Conservation (phyloP, 108 stramenopile species). For the Stephanodiscus triporus region DNA sequence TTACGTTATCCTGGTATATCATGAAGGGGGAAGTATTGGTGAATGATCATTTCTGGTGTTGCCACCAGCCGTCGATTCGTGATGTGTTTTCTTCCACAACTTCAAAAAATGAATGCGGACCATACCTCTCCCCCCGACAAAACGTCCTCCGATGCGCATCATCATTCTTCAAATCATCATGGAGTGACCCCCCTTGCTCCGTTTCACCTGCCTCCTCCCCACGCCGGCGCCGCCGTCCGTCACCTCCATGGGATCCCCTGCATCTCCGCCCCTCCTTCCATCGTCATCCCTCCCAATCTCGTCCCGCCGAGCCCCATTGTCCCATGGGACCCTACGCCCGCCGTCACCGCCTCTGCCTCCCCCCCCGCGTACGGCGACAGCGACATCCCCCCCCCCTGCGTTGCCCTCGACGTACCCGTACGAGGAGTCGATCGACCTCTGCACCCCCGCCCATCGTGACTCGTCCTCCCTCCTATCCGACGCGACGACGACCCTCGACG, state of each 20-base stretch:
- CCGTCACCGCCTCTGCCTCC: not conserved
- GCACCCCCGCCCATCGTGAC: constrained; percentile 18
- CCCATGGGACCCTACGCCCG: not conserved
- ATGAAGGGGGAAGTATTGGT: too few species aligned
- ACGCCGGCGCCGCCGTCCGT: not conserved
- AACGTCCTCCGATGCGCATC: not conserved
- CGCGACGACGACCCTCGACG: not conserved
- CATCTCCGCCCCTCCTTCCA: not conserved
- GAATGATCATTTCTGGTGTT: too few species aligned
- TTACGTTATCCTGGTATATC: too few species aligned
- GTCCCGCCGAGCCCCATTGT: constrained; percentile 4
- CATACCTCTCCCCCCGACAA: too few species aligned
- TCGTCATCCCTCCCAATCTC: not conserved
- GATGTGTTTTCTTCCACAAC: too few species aligned
- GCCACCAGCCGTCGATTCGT: too few species aligned
- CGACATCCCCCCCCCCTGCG: not conserved
- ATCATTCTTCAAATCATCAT: not conserved
- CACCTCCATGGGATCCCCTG: constrained; percentile 6
- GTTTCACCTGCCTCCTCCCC: constrained; percentile 29
- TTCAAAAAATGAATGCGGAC: too few species aligned
- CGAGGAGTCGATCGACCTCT: not conserved
- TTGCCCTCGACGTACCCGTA: not conserved
- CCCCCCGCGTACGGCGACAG: not conserved
- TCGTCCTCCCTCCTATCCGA: constrained; percentile 18
- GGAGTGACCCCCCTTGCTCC: constrained; percentile 38